These are phyloP conservation scores for Aureobasidium sp. DNA, from an alignment of 2,329 filamentous ascomycete species.

Conservation along the genomic window DNA sequence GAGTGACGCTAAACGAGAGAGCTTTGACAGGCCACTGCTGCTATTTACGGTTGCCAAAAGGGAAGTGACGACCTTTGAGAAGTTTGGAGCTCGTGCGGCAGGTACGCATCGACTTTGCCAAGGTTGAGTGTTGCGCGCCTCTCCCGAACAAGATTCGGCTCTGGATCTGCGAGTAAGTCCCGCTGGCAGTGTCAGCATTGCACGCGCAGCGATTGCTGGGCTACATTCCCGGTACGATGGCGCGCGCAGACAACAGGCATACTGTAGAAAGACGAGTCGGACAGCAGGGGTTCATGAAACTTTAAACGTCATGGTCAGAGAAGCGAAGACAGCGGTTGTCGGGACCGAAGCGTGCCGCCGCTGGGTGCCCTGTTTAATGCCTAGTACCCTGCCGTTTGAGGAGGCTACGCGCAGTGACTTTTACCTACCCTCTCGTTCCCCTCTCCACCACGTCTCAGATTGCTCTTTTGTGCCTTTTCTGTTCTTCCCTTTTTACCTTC, in stretches of 20 bases:
- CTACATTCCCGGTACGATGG: not conserved
- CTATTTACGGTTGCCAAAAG: not conserved
- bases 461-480: not conserved
- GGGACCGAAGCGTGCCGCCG: not conserved
- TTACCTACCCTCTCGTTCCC: not conserved
- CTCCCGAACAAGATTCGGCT: not conserved
- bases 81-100: not conserved
- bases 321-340: constrained; percentile 2
- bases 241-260: not conserved
- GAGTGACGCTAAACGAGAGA: not conserved
- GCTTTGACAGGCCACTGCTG: not conserved
- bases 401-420: not conserved
- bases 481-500: not conserved
- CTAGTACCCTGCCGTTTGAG: not conserved
- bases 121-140: not conserved
- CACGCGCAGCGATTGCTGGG: not conserved
- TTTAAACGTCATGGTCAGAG: not conserved
- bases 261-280: not conserved
- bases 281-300: not conserved
- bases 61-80: not conserved
- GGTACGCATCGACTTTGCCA: not conserved
- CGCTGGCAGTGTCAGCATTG: not conserved
- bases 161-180: not conserved
- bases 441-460: not conserved
- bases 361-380: not conserved